Percentiles rank a stretch among this genome's conserved stretches.
Conservation (phyloP, 2,329 filamentous ascomycete genomes). For the Sporothrix phasma region DNA sequence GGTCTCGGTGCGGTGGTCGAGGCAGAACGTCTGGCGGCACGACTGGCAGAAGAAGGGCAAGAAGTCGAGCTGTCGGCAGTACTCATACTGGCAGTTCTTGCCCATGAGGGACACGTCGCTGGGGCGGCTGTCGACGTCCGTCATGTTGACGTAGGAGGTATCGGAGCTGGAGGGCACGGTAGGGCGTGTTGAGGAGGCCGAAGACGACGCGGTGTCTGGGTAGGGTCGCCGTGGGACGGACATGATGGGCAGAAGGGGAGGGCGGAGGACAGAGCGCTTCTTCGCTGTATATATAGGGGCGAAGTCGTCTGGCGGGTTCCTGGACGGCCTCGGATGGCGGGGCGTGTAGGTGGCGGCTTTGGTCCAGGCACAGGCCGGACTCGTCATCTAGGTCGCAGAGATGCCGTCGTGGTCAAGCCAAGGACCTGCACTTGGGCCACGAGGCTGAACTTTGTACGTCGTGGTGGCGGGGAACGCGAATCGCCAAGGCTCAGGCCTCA, state of each 20-base stretch:
- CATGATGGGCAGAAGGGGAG: slow-evolving; percentile 31
- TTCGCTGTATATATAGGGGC: background rate
- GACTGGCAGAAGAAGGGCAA: slow-evolving; percentile 90
- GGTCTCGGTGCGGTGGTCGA: slow-evolving; percentile 83
- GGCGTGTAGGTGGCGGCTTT: background rate
- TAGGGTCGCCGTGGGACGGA: slow-evolving; percentile 29
- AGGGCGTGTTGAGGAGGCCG: slow-evolving; percentile 22
- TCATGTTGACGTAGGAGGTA: slow-evolving; percentile 61
- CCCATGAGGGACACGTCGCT: slow-evolving; percentile 70
- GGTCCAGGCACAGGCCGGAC: slow-evolving; percentile 6
- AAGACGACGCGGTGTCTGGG: background rate
- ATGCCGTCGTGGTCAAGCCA: background rate
- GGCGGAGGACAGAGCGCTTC: background rate
- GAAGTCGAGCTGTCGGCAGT: slow-evolving; percentile 93
- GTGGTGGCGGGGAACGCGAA: background rate
- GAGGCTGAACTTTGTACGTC: no score
- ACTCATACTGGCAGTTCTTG: slow-evolving; percentile 79
- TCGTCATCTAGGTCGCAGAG: slow-evolving; percentile 8
- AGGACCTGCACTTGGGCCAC: background rate
- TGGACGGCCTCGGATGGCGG: background rate
- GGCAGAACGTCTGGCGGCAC: slow-evolving; percentile 75
- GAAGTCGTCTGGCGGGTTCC: no score
- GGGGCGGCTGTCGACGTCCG: slow-evolving; percentile 43
- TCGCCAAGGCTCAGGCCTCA: background rate
- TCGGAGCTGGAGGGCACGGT: slow-evolving; percentile 29